Evolutionary conservation across 2,329 filamentous ascomycete species (phyloP), one percentile per base, ranked within the genome.

Genomic region (Fusarium drepaniforme): DNA sequence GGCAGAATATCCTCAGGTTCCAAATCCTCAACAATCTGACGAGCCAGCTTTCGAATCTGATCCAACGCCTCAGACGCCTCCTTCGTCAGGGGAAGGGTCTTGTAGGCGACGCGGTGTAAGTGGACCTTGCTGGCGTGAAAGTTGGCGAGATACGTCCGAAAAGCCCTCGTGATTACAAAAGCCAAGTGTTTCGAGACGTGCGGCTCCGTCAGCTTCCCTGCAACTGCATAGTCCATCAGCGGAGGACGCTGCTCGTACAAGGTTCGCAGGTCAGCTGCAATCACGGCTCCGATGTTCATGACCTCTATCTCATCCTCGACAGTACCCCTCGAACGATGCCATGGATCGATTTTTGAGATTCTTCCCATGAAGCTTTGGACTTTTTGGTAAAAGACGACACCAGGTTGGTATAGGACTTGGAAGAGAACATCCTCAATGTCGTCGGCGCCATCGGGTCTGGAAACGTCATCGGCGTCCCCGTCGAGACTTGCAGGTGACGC

Each of bases 271-370:
- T 90, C 88, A 16, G 83, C 82, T 4, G 85, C 82, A 59, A 90
- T 90, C 61, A 84, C 81, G 3, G 87, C 84, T 2, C 85, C 89
- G 56, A 88, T 84, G 37, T 85, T 85, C 88, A 90, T 90, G 2
- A 90, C 88, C 66, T 90, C 88, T 2, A 86, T 89, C 80, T 90
- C 88, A 75, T 90, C 89, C 60, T 89, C 85, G 12, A 90, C 88
- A 0, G 88, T 90, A 6, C 88, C 88, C 9, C 88, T 84, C 28
- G 84, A 85, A 13, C 88, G 85, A 76, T 90, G 88, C 87, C 88
- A 90, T 1, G 85, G 88, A 66, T 90, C 88, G 64, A 90, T 90
- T 66, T 86, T 85, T 8, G 88, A 88, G 58, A 90, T 89, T 7
- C 87, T 84, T 3, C 88, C 88, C 82, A 89, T 89, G 76, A 90